A percentile compares a stretch with the other conserved stretches of the same genome.
Evolutionary conservation across 768 basidiomycete genomes (phyloP).

Genomic region (Russula ochroleuca): DNA sequence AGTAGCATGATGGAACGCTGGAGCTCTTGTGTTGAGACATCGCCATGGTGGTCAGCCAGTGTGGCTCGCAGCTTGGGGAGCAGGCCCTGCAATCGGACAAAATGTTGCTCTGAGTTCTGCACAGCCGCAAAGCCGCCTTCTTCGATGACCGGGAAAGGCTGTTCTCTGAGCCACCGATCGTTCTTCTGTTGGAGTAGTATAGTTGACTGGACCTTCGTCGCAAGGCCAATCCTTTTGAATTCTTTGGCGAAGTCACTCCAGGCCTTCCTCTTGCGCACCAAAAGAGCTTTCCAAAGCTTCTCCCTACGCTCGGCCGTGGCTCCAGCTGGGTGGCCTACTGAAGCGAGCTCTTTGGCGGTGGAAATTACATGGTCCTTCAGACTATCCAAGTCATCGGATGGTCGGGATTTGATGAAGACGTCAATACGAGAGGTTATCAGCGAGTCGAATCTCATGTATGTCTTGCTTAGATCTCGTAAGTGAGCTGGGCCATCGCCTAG

Average conservation of each 20-base stretch:
- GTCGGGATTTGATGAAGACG: conserved; percentile 40
- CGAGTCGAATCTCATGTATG: conserved; percentile 46
- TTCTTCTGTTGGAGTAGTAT: conserved; percentile 53
- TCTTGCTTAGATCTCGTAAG: conserved; percentile 47
- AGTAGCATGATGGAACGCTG: conserved; percentile 72
- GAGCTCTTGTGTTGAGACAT: conserved; percentile 83
- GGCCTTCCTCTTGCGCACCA: conserved; percentile 82
- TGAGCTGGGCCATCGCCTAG: conserved; percentile 34
- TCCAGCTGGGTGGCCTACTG: conserved; percentile 40
- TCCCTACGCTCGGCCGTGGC: conserved; percentile 47
- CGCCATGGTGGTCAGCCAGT: conserved; percentile 68
- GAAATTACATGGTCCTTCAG: conserved; percentile 60
- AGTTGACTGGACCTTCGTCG: conserved; percentile 67
- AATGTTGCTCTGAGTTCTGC: conserved; percentile 57
- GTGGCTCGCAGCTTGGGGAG: conserved; percentile 63
- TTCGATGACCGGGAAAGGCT: conserved; percentile 40
- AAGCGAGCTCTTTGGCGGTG: conserved; percentile 54
- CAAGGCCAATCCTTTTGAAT: conserved; percentile 72
- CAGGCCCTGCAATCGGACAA: conserved; percentile 55
- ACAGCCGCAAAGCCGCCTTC: conserved; percentile 22
- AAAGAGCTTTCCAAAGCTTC: conserved; percentile 66
- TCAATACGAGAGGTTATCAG: conserved; percentile 44
- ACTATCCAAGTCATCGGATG: conserved; percentile 47
- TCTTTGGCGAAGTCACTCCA: conserved; percentile 90
- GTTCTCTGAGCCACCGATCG: conserved; percentile 61